Evolutionary conservation across 257 asterid genomes (phyloP).

Genomic region (Solanum peruvianum): DNA sequence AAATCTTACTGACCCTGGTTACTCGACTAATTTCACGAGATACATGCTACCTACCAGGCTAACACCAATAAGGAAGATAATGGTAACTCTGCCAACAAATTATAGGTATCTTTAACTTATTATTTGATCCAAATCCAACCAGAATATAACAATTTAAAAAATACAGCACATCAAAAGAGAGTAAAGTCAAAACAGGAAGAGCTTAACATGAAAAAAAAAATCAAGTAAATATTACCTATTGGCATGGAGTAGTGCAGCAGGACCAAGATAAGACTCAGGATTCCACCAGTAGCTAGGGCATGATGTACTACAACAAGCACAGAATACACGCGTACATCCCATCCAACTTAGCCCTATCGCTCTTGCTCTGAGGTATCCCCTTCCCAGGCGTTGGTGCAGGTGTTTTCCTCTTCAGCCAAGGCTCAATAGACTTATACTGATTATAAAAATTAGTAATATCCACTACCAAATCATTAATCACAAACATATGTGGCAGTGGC

Average conservation of each 20-base stretch:
- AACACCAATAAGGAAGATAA: background rate
- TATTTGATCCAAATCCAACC: background rate
- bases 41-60: background rate
- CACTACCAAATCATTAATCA: slow-evolving; percentile 83
- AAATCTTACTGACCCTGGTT: background rate
- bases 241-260: slow-evolving; percentile 91
- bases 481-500: slow-evolving; percentile 93
- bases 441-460: slow-evolving; percentile 87
- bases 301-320: slow-evolving; percentile 91
- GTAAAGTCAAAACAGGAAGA: background rate
- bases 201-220: background rate
- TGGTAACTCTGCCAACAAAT: background rate
- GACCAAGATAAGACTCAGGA: slow-evolving; percentile 90
- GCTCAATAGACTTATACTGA: slow-evolving; percentile 88
- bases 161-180: background rate
- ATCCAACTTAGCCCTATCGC: slow-evolving; percentile 73
- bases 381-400: slow-evolving; percentile 49
- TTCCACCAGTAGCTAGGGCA: slow-evolving; percentile 99
- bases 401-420: slow-evolving; percentile 81
- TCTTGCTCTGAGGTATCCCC: slow-evolving; percentile 73
- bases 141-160: background rate
- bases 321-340: slow-evolving; percentile 92
- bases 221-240: slow-evolving; percentile 35
- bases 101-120: background rate
- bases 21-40: background rate